A percentile compares a stretch with the other conserved stretches of the same genome.
phyloP scores from a whole-genome alignment of 2,329 filamentous ascomycete genomes.

The Microdochium trichocladiopsis region DNA sequence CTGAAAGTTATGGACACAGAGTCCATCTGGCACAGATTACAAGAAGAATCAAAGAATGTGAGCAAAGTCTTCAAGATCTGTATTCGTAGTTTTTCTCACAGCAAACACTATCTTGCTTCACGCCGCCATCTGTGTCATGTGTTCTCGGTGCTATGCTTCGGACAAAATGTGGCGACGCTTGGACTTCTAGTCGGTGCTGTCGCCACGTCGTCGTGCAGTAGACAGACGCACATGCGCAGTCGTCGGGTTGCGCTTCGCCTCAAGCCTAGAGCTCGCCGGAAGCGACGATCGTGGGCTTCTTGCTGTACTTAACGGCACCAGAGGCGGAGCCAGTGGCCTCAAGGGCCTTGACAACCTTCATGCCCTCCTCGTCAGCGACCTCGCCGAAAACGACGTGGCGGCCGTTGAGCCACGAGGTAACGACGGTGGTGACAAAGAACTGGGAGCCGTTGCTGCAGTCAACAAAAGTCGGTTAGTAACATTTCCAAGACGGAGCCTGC shows the following conservation, averaged over 20 bases:
- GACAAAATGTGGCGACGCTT: too few relatives aligned
- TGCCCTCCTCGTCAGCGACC: conserved; percentile 45
- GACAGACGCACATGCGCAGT: background rate
- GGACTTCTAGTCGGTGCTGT: too few relatives aligned
- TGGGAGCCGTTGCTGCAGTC: conserved; percentile 84
- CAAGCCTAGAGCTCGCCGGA: conserved; percentile 39
- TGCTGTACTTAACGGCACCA: conserved; percentile 48
- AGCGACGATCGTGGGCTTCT: conserved; percentile 51
- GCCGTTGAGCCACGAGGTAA: conserved; percentile 77
- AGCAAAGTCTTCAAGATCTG: too few relatives aligned
- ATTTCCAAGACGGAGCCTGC: background rate
- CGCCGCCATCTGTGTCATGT: too few relatives aligned
- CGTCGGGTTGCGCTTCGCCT: background rate
- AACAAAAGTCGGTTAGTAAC: conserved; percentile 33
- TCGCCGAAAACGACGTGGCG: conserved; percentile 83
- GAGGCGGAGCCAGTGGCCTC: conserved; percentile 51
- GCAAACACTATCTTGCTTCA: too few relatives aligned
- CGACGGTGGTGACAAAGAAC: conserved; percentile 95
- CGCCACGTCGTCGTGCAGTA: too few relatives aligned
- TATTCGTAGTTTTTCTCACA: too few relatives aligned
- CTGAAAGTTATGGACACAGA: too few relatives aligned
- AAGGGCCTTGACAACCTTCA: conserved; percentile 51
- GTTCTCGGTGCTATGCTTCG: too few relatives aligned
- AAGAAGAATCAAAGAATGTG: too few relatives aligned
- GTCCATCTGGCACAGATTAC: too few relatives aligned